Percentiles rank a stretch among this genome's conserved stretches.
phyloP scores from a whole-genome alignment of 208 protist species.

The Vickermania ingenoplastis region DNA sequence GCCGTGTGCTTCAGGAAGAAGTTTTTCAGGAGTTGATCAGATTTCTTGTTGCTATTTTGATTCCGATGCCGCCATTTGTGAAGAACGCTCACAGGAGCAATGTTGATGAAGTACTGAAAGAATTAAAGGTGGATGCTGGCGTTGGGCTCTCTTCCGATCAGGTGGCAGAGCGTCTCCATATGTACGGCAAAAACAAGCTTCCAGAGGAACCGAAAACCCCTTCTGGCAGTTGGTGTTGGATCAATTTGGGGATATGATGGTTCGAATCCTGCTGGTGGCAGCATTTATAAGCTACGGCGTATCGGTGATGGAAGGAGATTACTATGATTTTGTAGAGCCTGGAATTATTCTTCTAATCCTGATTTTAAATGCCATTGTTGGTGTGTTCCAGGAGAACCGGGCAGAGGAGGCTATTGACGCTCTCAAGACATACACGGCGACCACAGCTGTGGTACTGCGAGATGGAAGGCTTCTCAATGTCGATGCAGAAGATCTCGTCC shows the following conservation, averaged over 20 bases:
- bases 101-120: constrained; percentile 10
- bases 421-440: constrained; percentile 60
- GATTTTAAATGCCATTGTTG: constrained; percentile 88
- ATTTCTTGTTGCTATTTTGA: too few species aligned
- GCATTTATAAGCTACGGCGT: constrained; percentile 76
- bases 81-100: too few species aligned
- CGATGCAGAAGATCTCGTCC: constrained; percentile 82
- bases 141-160: constrained; percentile 24
- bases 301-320: constrained; percentile 59
- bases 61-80: too few species aligned
- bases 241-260: constrained; percentile 88
- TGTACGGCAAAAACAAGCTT: constrained; percentile 65
- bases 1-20: too few species aligned
- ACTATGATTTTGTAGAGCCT: constrained; percentile 84
- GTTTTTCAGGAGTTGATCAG: too few species aligned
- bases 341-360: constrained; percentile 94
- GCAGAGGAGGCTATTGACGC: constrained; percentile 89
- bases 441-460: constrained; percentile 58
- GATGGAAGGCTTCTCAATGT: constrained; percentile 42
- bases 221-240: constrained; percentile 75
- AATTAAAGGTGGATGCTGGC: constrained; percentile 13
- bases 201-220: constrained; percentile 40
- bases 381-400: constrained; percentile 89
- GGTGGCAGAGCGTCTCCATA: constrained; percentile 23
- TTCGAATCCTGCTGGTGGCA: constrained; percentile 78